Base-by-base conservation (phyloP, 108 stramenopile genomes). In the Cyclotella sp. region DNA sequence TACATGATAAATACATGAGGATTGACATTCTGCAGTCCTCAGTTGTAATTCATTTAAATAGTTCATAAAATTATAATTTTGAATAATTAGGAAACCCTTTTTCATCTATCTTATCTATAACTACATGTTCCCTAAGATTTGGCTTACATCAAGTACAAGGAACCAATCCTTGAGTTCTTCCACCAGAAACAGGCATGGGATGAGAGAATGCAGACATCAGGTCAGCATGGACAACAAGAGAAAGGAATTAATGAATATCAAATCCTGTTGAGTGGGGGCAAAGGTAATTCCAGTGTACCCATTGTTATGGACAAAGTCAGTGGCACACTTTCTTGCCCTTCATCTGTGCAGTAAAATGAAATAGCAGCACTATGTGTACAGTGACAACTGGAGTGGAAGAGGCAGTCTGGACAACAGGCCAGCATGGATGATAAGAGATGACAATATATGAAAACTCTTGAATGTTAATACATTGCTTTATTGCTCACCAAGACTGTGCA, bases 351-450 rank as follows among this genome's bases (percentile, higher is more conserved):
- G 1, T 16, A 39, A 62, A 16, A 16, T n/a, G 27, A 62, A 14
- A 19, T 13, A 34, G 12, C 55, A 27, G 3, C 40, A 27, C 39
- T 1, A 15, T 15, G 34, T 6, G 6, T 34, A 34, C 18, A 42
- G 39, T 30, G 3, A 40, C 10, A 5, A 62, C 9, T 19, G 39
- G 61, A 30, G 44, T 47, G 64, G 64, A 42, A 14, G 64, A 14
- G 64, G 64, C n/a, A 19, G 19, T 19, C 64, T 34, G n/a, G 64
- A 46, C 22, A 65, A 65, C 22, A 45, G 45, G 14, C 64, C 64
- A 1, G 64, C 64, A 26, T 65, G 64, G 64, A 46, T 46, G 64
- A 47, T 44, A 10, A 65, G 64, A 24, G 45, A n/a, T 11, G 61
- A 40, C 9, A 19, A 3, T 39, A 8, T 18, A 39, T 62, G 22